Evolutionary conservation across 495 filamentous ascomycete genomes (phyloP).

Genomic region (Evansstolkia leycettana): DNA sequence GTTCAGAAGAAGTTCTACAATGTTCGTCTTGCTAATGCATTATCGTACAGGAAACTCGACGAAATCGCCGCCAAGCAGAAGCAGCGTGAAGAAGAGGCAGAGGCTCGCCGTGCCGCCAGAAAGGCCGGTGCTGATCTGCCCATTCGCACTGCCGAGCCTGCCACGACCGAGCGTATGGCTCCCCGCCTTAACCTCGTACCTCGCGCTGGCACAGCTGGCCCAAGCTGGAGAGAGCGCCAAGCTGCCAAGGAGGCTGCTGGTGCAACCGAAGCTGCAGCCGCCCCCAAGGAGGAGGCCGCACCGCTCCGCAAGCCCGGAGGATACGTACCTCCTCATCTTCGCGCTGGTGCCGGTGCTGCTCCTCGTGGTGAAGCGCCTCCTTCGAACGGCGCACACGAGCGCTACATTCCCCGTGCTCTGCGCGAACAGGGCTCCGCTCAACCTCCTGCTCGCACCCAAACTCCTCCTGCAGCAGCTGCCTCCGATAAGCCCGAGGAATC

Average conservation of each 20-base stretch:
- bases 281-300: conserved; percentile 20
- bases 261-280: conserved; percentile 15
- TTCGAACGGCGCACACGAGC: conserved; percentile 16
- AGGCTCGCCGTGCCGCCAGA: conserved; percentile 40
- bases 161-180: conserved; percentile 45
- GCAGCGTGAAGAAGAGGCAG: conserved; percentile 57
- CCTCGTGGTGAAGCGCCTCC: conserved; percentile 17
- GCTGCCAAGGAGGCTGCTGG: conserved; percentile 46
- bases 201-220: conserved; percentile 39
- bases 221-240: conserved; percentile 77
- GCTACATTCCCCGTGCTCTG: conserved; percentile 25
- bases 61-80: conserved; percentile 51
- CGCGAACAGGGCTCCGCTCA: conserved; percentile 22
- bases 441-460: conserved; percentile 18
- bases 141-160: conserved; percentile 36
- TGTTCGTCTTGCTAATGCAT: conserved; percentile 11
- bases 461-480: too few species aligned
- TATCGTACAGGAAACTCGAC: conserved; percentile 43
- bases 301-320: conserved; percentile 27
- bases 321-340: conserved; percentile 40
- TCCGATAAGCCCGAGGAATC: conserved; percentile 23
- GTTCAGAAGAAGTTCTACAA: background rate
- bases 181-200: conserved; percentile 55
- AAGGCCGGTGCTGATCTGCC: conserved; percentile 19
- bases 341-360: conserved; percentile 22